Percentiles rank a stretch among this genome's conserved stretches.
Conservation (phyloP, 73 alveolate genomes). For the Paramecium caudatum region DNA sequence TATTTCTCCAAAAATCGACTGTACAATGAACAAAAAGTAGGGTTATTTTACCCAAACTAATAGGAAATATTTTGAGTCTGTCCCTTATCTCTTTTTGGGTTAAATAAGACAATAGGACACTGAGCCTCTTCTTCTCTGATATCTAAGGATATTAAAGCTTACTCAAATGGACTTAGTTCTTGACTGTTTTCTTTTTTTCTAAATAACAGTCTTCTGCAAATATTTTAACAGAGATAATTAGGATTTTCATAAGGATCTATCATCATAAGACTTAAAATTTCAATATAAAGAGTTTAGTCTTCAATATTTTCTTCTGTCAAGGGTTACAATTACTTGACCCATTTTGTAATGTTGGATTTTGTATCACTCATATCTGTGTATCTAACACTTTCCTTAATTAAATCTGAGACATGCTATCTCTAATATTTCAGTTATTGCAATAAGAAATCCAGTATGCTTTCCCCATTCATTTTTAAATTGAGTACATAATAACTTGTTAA, state of each 20-base stretch:
- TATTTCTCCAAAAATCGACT: neutral
- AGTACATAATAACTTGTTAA: neutral
- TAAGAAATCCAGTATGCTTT: neutral
- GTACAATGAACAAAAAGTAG: constrained; percentile 29
- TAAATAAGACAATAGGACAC: constrained; percentile 12
- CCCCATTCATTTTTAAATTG: neutral
- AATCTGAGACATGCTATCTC: constrained; percentile 42
- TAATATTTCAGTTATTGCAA: constrained; percentile 5
- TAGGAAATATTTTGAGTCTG: neutral
- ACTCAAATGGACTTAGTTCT: neutral
- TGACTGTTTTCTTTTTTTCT: neutral
- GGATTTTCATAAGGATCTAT: constrained; percentile 66
- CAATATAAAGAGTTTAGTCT: constrained; percentile 45
- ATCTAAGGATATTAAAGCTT: neutral
- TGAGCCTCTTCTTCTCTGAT: neutral
- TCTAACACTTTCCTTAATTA: constrained; percentile 47
- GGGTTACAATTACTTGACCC: constrained; percentile 1
- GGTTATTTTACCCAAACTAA: neutral
- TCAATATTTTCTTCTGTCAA: constrained; percentile 37
- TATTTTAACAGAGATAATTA: constrained; percentile 34
- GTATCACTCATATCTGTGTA: constrained; percentile 60
- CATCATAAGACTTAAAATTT: constrained; percentile 49
- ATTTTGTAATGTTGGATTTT: constrained; percentile 1
- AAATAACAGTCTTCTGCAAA: constrained; percentile 43
- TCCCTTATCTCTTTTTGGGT: constrained; percentile 18